Conservation (phyloP, 495 filamentous ascomycete species). For the Rhizodiscina lignyota region DNA sequence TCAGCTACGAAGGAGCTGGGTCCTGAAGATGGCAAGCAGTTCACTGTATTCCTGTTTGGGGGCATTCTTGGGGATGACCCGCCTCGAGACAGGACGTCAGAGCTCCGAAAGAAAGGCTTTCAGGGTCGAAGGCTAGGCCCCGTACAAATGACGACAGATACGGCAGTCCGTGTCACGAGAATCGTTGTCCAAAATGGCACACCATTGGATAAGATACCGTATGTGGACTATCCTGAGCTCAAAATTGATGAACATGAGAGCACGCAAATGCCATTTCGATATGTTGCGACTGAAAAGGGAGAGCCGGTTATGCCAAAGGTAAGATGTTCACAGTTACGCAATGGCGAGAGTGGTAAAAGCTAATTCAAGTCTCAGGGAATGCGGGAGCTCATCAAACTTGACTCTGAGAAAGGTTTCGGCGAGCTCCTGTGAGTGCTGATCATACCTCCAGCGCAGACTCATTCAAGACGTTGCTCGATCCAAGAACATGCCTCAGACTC, state of each 20-base stretch:
- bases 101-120: constrained; percentile 85
- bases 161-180: constrained; percentile 82
- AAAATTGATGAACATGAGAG: constrained; percentile 80
- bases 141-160: constrained; percentile 97
- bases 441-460: too few species aligned
- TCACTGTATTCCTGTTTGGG: constrained; percentile 89
- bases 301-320: constrained; percentile 83
- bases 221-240: constrained; percentile 76
- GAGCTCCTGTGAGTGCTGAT: constrained; percentile 51
- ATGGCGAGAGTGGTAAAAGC: not conserved
- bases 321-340: constrained; percentile 16
- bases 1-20: constrained; percentile 59
- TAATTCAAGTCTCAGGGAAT: constrained; percentile 46
- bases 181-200: constrained; percentile 58
- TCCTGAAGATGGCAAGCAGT: constrained; percentile 64
- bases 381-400: constrained; percentile 82
- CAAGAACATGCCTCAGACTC: too few species aligned
- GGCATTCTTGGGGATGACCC: constrained; percentile 94
- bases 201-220: constrained; percentile 44
- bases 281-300: constrained; percentile 59
- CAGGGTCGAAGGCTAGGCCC: constrained; percentile 75
- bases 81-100: constrained; percentile 83
- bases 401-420: constrained; percentile 79
- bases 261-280: constrained; percentile 94
- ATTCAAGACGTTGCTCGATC: too few species aligned